Evolutionary conservation across 1,139 yeast genomes (phyloP).

Genomic region (Hanseniaspora uvarum): DNA sequence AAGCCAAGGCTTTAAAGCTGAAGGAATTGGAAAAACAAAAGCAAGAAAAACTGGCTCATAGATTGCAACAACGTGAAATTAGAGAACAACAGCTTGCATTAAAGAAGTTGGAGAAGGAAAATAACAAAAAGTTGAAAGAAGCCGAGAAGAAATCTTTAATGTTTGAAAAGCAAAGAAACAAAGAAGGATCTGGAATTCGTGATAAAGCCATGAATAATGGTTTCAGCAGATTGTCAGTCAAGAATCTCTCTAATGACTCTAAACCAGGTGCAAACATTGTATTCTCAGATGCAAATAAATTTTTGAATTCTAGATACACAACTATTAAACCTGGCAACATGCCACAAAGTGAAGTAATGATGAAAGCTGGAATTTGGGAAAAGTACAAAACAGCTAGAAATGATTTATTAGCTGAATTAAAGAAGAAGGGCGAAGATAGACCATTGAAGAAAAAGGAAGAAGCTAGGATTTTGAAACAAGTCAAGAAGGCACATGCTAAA

Average conservation of each 20-base stretch:
- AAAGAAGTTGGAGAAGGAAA: slow-evolving; percentile 13
- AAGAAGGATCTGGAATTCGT: background rate
- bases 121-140: slow-evolving; percentile 1
- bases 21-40: slow-evolving; percentile 1
- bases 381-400: slow-evolving; percentile 2
- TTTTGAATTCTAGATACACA: background rate
- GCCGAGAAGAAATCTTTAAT: slow-evolving; percentile 5
- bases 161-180: background rate
- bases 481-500: slow-evolving; percentile 2
- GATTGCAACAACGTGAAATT: slow-evolving; percentile 3
- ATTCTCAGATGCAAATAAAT: background rate
- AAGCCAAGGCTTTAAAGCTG: background rate
- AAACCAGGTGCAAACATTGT: background rate
- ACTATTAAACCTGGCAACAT: background rate
- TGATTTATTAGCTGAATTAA: background rate
- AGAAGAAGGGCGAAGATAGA: background rate
- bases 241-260: background rate
- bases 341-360: background rate
- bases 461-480: background rate
- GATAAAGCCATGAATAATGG: background rate
- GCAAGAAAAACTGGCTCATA: background rate
- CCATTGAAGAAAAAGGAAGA: slow-evolving; percentile 11
- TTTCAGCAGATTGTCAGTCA: background rate
- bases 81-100: slow-evolving; percentile 3
- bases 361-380: slow-evolving; percentile 1